Evolutionary conservation across 2,329 filamentous ascomycete species (phyloP), one percentile per base, ranked within the genome.

Genomic region (Colletotrichum sp.): DNA sequence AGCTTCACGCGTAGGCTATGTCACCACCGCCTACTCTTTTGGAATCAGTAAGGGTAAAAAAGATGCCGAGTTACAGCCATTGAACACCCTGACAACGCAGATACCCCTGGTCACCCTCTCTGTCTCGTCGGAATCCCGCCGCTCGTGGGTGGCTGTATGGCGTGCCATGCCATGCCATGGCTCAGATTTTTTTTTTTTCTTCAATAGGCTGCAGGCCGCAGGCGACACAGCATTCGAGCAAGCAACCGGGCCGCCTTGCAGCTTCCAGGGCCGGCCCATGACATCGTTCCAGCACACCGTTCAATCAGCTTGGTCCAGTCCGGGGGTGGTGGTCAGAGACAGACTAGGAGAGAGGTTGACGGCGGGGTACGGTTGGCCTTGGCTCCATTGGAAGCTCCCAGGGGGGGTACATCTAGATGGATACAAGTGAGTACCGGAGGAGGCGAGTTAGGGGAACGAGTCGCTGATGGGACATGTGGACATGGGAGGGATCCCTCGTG

Each of bases 11-110:
- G 57, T 9, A 64, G 44, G 28, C 64, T 62, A 69, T 69, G 44
- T 39, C 57, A 73, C 57, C 70, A 76, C 70, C 34, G 73, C 73
- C 63, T 73, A 16, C 64, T 76, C 39, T 21, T 73, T 76, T 76
- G 62, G 72, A 71, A 52, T n/a, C 39, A 18, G n/a, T 6, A 52
- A 52, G 44, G 44, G n/a, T 21, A 13, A 68, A 36, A 64, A 32
- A 68, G 66, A 75, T 66, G n/a, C 72, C 69, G 69, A 72, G n/a
- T 57, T 60, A 32, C 52, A 62, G 30, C 69, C 60, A 62, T 66
- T 30, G 34, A 28, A 36, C 52, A 34, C n/a, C 57, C 34, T 49
- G 34, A 55, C 12, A 52, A 66, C 32, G 28, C 18, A 52, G 36
- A 39, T 36, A 24, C 44, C 26, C 63, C 63, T 21, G 55, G 69